Evolutionary conservation across 1,139 yeast genomes (phyloP).

Genomic region (Blastobotrys indianensis): DNA sequence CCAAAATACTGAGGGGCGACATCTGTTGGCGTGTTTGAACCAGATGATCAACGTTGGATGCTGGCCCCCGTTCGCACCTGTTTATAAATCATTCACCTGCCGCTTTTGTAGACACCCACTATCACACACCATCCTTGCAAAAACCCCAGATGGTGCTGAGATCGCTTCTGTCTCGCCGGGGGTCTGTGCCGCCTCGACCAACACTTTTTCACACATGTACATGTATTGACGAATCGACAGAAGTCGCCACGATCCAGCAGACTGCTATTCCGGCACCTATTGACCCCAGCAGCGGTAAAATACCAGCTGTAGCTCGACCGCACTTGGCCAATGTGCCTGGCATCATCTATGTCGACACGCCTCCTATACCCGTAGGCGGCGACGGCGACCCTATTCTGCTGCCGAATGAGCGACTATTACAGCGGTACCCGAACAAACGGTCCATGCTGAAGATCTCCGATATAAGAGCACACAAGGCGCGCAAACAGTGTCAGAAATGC

Average conservation of each 20-base stretch:
- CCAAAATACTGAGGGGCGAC: too few relatives aligned
- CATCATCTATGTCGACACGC: conserved; percentile 7
- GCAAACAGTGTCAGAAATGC: conserved; percentile 17
- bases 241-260: conserved; percentile 4
- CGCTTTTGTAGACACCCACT: too few relatives aligned
- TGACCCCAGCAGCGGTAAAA: neutral
- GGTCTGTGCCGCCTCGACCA: conserved; percentile 2
- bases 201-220: conserved; percentile 3
- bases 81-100: neutral
- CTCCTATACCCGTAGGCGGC: conserved; percentile 14
- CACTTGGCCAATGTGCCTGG: conserved; percentile 10
- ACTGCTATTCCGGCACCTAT: neutral
- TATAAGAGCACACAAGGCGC: conserved; percentile 18
- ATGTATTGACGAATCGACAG: conserved; percentile 6
- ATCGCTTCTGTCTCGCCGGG: neutral
- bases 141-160: conserved; percentile 1
- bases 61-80: too few relatives aligned
- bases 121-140: neutral
- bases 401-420: conserved; percentile 31
- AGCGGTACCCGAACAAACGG: conserved; percentile 23
- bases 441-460: conserved; percentile 18
- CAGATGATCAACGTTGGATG: too few relatives aligned
- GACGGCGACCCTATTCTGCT: conserved; percentile 25
- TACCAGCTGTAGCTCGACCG: conserved; percentile 11
- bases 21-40: too few relatives aligned